Base-by-base conservation (phyloP, 1,284 basidiomycete genomes). In the Waitea zeae region DNA sequence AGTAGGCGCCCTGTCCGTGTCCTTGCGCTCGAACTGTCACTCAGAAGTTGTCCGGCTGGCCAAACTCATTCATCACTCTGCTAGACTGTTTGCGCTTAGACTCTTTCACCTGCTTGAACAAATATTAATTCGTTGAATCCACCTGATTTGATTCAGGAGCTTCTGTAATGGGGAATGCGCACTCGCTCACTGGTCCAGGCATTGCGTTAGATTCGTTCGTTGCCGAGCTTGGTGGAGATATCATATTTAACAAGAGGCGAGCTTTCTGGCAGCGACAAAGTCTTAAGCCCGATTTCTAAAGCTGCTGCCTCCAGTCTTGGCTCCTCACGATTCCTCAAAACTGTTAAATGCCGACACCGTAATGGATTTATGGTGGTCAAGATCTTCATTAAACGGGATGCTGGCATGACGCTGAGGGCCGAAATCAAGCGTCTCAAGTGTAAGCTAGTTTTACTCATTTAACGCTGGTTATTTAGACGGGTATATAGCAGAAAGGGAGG, bases 291-390 rank as follows among this genome's bases (percentile, higher is more conserved):
- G 30, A 17, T 12, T 14, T 4, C 11, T n/a, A 13, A 27, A 12
- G 6, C 12, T 35, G 12, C n/a, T n/a, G n/a, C n/a, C n/a, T n/a
- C n/a, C 42, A 88, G 84, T 51, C 62, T 92, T 51, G 89, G 80
- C 29, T 77, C 84, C n/a, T 82, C 92, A 5, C 78, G 93, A 13
- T 97, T 97, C 50, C 70, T 98, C 43, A 96, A 96, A 62, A 84
- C 92, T 0, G 88, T 88, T 38, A 68, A 75, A 39, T 86, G 76
- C 36, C 62, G 73, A 26, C 82, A 87, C 54, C 57, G 60, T 33
- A 67, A 75, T 43, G 80, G 80, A 0, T 70, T 70, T 9, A 59
- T 88, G 13, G 69, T 87, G 19, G 63, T 84, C 43, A 86, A 87
- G 60, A 73, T 84, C 28, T 84, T 83, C 54, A 67, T 81, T 55